Conservation (phyloP, 1,139 yeast species). For the Zygosaccharomyces pseudobailii region DNA sequence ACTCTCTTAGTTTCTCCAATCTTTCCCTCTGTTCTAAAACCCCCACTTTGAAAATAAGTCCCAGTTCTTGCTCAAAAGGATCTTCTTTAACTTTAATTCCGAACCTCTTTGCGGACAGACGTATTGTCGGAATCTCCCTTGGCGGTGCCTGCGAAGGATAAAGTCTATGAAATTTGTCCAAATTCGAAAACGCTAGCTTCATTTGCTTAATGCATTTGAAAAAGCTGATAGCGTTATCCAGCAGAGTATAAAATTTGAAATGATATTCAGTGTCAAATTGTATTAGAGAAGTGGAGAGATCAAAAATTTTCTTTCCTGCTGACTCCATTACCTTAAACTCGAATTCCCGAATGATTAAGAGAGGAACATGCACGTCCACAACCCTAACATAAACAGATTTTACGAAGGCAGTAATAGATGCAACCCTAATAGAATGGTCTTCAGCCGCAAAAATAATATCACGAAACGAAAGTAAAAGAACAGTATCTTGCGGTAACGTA, state of each 20-base stretch:
- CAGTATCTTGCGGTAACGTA: constrained; percentile 23
- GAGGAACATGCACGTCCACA: constrained; percentile 19
- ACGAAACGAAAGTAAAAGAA: constrained; percentile 18
- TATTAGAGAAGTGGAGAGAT: constrained; percentile 15
- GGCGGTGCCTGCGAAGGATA: constrained; percentile 44
- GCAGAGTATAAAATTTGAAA: constrained; percentile 57
- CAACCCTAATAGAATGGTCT: constrained; percentile 7
- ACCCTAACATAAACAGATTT: constrained; percentile 28
- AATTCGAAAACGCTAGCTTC: constrained; percentile 44
- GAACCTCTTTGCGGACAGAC: constrained; percentile 46
- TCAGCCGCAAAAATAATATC: constrained; percentile 6
- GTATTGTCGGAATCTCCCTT: constrained; percentile 48
- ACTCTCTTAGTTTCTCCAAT: constrained; percentile 49
- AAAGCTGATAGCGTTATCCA: constrained; percentile 61
- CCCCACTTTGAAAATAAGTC: constrained; percentile 69
- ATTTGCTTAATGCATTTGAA: constrained; percentile 58
- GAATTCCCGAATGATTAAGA: constrained; percentile 19
- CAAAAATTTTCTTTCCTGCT: constrained; percentile 3
- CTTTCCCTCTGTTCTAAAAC: constrained; percentile 62
- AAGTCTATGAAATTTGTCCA: constrained; percentile 38
- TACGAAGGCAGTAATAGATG: constrained; percentile 18
- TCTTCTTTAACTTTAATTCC: constrained; percentile 48
- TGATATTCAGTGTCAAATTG: constrained; percentile 41
- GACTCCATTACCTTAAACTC: constrained; percentile 9
- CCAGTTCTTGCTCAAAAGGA: constrained; percentile 76